Conservation (phyloP, 108 stramenopile genomes). For the Fragilariopsis cylindrus region DNA sequence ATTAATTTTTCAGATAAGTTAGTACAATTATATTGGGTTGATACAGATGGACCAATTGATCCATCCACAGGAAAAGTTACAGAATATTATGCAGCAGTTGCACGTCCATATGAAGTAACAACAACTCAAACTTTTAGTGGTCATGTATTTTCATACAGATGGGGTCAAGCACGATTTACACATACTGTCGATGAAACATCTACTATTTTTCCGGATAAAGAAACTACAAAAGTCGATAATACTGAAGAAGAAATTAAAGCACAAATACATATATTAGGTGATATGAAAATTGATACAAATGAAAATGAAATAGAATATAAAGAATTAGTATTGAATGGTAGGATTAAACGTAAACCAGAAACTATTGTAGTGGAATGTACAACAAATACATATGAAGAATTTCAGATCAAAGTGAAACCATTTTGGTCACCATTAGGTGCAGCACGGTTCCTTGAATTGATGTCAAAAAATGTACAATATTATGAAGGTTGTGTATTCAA, state of each 20-base stretch:
- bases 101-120: not conserved
- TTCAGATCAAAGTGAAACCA: constrained; percentile 8
- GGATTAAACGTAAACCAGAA: not conserved
- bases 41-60: not conserved
- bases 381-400: constrained; percentile 3
- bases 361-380: constrained; percentile 1
- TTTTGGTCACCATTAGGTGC: constrained; percentile 24
- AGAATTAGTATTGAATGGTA: not conserved
- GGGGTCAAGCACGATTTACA: not conserved
- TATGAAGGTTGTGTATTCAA: constrained; percentile 30
- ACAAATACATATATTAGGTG: constrained; percentile 5
- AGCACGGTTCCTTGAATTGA: constrained; percentile 19
- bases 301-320: not conserved
- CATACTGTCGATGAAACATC: not conserved
- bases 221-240: not conserved
- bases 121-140: not conserved
- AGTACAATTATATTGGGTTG: not conserved
- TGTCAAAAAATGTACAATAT: not conserved
- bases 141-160: constrained; percentile 7
- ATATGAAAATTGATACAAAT: not conserved
- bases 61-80: too few relatives aligned
- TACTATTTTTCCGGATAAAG: not conserved
- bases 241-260: not conserved
- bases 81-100: not conserved
- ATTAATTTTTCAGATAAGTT: constrained; percentile 9